Conservation (phyloP, 1,139 yeast genomes). For the Maudiozyma humilis region DNA sequence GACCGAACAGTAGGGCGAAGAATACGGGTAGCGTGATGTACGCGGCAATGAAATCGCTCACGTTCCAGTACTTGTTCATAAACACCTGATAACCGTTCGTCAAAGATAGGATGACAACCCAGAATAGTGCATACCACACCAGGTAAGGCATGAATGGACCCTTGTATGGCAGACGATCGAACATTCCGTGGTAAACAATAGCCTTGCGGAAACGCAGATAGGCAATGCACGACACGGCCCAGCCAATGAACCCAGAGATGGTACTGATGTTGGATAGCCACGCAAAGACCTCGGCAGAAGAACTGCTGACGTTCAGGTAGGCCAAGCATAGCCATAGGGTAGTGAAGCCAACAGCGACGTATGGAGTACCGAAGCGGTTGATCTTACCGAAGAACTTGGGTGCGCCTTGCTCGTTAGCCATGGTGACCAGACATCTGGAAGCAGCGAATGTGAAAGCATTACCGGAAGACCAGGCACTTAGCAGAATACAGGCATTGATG, state of each 20-base stretch:
- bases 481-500: constrained; percentile 43
- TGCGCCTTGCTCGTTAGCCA: constrained; percentile 43
- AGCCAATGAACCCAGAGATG: constrained; percentile 64
- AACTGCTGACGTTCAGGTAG: constrained; percentile 34
- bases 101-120: constrained; percentile 40
- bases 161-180: constrained; percentile 40
- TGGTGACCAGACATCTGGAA: constrained; percentile 39
- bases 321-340: constrained; percentile 34
- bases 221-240: constrained; percentile 58
- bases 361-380: constrained; percentile 40
- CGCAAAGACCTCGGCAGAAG: constrained; percentile 37
- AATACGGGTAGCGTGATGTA: constrained; percentile 54
- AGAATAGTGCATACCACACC: constrained; percentile 39
- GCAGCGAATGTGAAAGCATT: constrained; percentile 38
- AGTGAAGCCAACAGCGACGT: constrained; percentile 32
- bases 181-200: constrained; percentile 45
- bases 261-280: constrained; percentile 82
- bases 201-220: constrained; percentile 62
- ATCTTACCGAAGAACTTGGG: constrained; percentile 40
- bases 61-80: constrained; percentile 34
- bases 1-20: constrained; percentile 38
- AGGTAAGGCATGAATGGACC: constrained; percentile 45
- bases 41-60: constrained; percentile 49
- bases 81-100: constrained; percentile 56
- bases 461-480: constrained; percentile 48